A percentile compares a stretch with the other conserved stretches of the same genome.
Conservation (phyloP, 345 rosid genomes). For the Limnanthes douglasii region DNA sequence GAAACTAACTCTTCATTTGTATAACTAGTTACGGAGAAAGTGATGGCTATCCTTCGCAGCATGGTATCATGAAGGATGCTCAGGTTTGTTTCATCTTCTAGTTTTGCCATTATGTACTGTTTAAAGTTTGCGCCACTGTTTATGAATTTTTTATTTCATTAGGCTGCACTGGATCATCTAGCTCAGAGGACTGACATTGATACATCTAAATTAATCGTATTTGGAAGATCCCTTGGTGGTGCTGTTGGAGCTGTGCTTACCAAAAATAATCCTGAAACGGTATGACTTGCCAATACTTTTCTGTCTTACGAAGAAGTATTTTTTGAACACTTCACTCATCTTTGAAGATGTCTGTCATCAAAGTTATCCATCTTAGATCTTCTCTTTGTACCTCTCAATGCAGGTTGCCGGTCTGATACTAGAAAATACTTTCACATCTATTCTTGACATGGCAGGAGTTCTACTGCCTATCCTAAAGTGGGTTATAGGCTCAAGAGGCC, state of each 20-base stretch:
- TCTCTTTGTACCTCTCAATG: slow-evolving; percentile 1
- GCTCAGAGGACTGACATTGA: slow-evolving; percentile 80
- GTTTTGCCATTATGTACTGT: slow-evolving; percentile 1
- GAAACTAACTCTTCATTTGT: slow-evolving; percentile 10
- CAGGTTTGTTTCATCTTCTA: slow-evolving; percentile 39
- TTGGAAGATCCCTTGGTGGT: slow-evolving; percentile 99
- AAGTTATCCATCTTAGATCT: not conserved
- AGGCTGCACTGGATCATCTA: slow-evolving; percentile 99
- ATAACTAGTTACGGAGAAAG: slow-evolving; percentile 75
- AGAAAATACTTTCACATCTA: slow-evolving; percentile 96
- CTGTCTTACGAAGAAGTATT: too few species aligned
- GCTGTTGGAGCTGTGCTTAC: slow-evolving; percentile 90
- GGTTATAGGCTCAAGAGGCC: slow-evolving; percentile 83
- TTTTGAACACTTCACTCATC: too few species aligned
- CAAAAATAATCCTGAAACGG: slow-evolving; percentile 90
- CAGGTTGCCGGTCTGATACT: slow-evolving; percentile 78
- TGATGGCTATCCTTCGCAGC: slow-evolving; percentile 96
- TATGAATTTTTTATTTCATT: slow-evolving; percentile 9
- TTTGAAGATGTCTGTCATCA: too few species aligned
- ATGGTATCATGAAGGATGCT: slow-evolving; percentile 74
- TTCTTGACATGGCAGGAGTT: slow-evolving; percentile 98
- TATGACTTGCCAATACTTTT: too few species aligned
- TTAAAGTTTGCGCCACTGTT: not conserved
- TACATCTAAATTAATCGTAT: slow-evolving; percentile 74
- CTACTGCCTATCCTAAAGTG: slow-evolving; percentile 84